Conservation (phyloP, 2,329 filamentous ascomycete genomes). For the Sphaerulina populicola region DNA sequence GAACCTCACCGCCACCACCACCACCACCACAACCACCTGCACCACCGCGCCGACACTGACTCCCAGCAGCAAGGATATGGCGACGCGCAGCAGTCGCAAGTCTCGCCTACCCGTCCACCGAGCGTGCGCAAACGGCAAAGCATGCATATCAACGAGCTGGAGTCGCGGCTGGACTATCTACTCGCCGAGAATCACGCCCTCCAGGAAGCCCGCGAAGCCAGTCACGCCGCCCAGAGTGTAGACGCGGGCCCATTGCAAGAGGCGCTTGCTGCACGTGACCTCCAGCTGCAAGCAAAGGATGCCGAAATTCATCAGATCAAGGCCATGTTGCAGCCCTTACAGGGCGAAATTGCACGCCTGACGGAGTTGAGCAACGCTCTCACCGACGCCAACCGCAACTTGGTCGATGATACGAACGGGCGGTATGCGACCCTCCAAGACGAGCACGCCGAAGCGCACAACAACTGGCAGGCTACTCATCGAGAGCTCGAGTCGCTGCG, state of each 20-base stretch:
- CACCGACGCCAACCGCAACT: slow-evolving; percentile 64
- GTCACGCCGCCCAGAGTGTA: slow-evolving; percentile 28
- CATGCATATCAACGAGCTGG: slow-evolving; percentile 88
- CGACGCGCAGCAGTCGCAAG: slow-evolving; percentile 77
- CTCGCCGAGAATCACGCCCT: slow-evolving; percentile 75
- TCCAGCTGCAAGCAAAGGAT: slow-evolving; percentile 70
- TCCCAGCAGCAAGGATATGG: slow-evolving; percentile 77
- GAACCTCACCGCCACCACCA: neutral
- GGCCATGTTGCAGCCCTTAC: slow-evolving; percentile 68
- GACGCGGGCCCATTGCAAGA: slow-evolving; percentile 43
- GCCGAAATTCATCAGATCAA: slow-evolving; percentile 69
- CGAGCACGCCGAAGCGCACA: slow-evolving; percentile 50
- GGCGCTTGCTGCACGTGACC: slow-evolving; percentile 56
- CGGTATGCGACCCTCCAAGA: slow-evolving; percentile 60
- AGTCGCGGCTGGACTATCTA: slow-evolving; percentile 74
- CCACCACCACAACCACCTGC: no score
- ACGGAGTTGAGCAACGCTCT: slow-evolving; percentile 76
- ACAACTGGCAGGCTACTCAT: slow-evolving; percentile 49
- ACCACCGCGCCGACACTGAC: slow-evolving; percentile 3
- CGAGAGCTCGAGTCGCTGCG: slow-evolving; percentile 63
- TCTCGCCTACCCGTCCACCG: slow-evolving; percentile 85
- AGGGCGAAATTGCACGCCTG: slow-evolving; percentile 71
- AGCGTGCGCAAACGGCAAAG: slow-evolving; percentile 96
- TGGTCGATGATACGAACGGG: slow-evolving; percentile 66
- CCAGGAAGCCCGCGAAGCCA: slow-evolving; percentile 49